These are phyloP conservation scores for Trametes maxima DNA, from an alignment of 768 basidiomycete species.

Conservation along the genomic window DNA sequence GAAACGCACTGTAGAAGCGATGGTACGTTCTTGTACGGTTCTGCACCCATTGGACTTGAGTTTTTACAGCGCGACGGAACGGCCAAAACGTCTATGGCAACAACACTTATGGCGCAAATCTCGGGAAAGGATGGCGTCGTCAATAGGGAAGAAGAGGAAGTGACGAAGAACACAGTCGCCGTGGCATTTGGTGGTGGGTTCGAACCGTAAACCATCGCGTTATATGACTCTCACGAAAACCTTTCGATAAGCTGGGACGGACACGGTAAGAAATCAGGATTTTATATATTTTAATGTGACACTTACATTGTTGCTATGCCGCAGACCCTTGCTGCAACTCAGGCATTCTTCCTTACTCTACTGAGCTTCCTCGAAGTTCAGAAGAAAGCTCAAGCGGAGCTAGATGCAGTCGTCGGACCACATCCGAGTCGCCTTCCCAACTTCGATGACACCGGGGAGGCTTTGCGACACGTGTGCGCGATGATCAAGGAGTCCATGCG, in stretches of 20 bases:
- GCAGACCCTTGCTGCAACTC: conserved; percentile 27
- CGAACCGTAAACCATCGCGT: too few species aligned
- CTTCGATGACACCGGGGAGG: conserved; percentile 9
- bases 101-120: neutral
- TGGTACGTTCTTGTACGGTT: conserved; percentile 10
- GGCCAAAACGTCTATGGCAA: conserved; percentile 4
- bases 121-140: neutral
- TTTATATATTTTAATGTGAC: too few species aligned
- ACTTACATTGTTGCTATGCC: neutral
- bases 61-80: conserved; percentile 6
- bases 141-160: neutral
- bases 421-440: conserved; percentile 18
- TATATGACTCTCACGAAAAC: neutral
- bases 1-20: conserved; percentile 15
- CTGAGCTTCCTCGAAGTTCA: conserved; percentile 30
- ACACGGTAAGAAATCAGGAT: neutral
- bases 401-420: conserved; percentile 26
- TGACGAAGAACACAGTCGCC: conserved; percentile 1
- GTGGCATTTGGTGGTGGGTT: conserved; percentile 15
- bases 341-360: conserved; percentile 30
- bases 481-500: conserved; percentile 27
- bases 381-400: conserved; percentile 30
- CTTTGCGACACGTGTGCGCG: conserved; percentile 27
- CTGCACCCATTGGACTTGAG: neutral
- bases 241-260: neutral